Percentiles rank a stretch among this genome's conserved stretches.
phyloP scores from a whole-genome alignment of 768 basidiomycete species.

The Dentipellis fragilis region DNA sequence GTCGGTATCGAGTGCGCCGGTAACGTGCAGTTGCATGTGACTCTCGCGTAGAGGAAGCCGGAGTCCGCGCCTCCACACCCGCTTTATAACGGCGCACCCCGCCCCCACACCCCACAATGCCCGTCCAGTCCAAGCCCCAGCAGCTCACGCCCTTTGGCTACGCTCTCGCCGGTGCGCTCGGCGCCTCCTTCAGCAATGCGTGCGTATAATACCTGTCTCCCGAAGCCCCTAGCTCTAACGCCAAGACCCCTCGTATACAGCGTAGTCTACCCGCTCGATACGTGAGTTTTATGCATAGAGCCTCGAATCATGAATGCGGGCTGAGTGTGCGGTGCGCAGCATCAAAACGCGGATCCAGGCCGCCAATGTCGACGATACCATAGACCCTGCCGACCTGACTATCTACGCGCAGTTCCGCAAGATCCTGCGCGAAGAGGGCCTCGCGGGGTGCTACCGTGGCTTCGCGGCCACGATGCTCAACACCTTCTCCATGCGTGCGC shows the following conservation, averaged over 20 bases:
- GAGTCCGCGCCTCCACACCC: no score
- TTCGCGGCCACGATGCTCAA: constrained; percentile 97
- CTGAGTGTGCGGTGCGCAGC: constrained; percentile 28
- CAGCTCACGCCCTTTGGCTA: constrained; percentile 78
- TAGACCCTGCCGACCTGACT: constrained; percentile 29
- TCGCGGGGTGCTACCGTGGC: constrained; percentile 79
- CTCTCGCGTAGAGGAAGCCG: no score
- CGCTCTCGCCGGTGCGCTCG: constrained; percentile 87
- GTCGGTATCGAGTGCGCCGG: no score
- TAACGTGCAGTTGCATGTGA: no score
- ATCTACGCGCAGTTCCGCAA: constrained; percentile 56
- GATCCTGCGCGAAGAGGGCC: constrained; percentile 74
- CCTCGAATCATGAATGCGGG: background rate
- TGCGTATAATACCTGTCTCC: constrained; percentile 31
- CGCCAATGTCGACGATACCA: constrained; percentile 36
- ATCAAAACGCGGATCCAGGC: constrained; percentile 96
- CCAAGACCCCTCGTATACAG: constrained; percentile 28
- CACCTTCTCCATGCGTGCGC: constrained; percentile 93
- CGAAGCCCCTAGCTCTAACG: background rate
- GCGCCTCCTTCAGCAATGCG: constrained; percentile 91
- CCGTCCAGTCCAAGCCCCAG: constrained; percentile 33
- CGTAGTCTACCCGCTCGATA: constrained; percentile 91
- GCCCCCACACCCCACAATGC: constrained; percentile 18
- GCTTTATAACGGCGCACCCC: no score
- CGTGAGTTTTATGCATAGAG: constrained; percentile 20